Evolutionary conservation across 116 monocot genomes (phyloP).

Genomic region (Iris pallida): DNA sequence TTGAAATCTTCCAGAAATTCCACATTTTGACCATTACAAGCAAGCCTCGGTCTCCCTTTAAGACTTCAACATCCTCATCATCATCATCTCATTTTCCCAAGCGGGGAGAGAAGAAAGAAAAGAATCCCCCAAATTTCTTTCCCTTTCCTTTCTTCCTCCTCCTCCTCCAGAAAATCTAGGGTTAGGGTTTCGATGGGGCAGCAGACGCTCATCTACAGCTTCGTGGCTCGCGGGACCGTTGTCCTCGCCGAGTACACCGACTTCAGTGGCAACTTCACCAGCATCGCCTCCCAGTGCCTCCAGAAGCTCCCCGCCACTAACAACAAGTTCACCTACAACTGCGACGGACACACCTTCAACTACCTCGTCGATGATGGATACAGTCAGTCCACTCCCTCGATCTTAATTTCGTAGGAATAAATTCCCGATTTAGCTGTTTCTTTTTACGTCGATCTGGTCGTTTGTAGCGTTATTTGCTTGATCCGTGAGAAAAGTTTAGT

Average conservation of each 20-base stretch:
- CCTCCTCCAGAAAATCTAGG: not conserved
- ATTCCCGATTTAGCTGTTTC: no score
- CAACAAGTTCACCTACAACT: conserved; percentile 25
- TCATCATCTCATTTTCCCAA: no score
- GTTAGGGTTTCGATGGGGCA: conserved; percentile 30
- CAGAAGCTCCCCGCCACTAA: conserved; percentile 39
- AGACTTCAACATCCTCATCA: no score
- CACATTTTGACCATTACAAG: no score
- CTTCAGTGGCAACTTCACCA: conserved; percentile 53
- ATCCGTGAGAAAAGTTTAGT: no score
- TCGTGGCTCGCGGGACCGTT: conserved; percentile 49
- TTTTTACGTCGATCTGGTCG: no score
- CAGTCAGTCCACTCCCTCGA: conserved; percentile 13
- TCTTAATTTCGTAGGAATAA: not conserved
- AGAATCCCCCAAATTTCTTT: not conserved
- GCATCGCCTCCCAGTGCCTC: conserved; percentile 38
- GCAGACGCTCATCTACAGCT: conserved; percentile 46
- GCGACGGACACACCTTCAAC: conserved; percentile 28
- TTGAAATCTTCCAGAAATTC: no score
- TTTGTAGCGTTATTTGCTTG: no score
- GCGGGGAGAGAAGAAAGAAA: not conserved
- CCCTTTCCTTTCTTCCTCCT: not conserved
- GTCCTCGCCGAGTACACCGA: conserved; percentile 56
- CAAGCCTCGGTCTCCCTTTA: no score
- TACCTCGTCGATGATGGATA: conserved; percentile 35